A percentile compares a stretch with the other conserved stretches of the same genome.
Evolutionary conservation across 1,139 yeast genomes (phyloP).

Genomic region (Saccharomyces hybrid): DNA sequence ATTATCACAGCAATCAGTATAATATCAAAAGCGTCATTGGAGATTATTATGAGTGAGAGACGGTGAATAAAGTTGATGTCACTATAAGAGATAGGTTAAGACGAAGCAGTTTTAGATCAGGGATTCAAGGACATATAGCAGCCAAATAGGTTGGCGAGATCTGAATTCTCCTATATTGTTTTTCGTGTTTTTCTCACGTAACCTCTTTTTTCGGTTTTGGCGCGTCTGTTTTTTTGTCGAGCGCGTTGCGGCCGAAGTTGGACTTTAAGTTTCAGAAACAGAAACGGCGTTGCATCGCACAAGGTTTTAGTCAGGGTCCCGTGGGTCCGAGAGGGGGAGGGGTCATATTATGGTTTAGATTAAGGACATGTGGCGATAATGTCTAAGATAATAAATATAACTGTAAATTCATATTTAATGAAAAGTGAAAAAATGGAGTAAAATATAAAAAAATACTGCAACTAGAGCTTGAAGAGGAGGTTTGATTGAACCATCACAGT

Average conservation of each 20-base stretch:
- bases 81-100: neutral
- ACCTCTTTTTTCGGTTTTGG: neutral
- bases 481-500: neutral
- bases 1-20: neutral
- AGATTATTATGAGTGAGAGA: neutral
- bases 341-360: neutral
- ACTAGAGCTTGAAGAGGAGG: neutral
- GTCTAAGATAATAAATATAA: neutral
- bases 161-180: neutral
- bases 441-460: neutral
- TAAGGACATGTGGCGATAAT: too few relatives aligned
- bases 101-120: neutral
- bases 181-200: neutral
- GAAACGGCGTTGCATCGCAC: neutral
- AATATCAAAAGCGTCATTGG: neutral
- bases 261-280: neutral
- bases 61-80: neutral
- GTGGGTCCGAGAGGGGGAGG: neutral
- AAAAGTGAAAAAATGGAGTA: neutral
- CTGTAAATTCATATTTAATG: neutral
- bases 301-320: neutral
- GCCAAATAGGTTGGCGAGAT: neutral
- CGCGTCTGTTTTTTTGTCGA: neutral
- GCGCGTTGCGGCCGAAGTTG: neutral
- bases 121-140: neutral